Evolutionary conservation across 2,329 filamentous ascomycete genomes (phyloP).

Genomic region (Stachybotrys chartarum): DNA sequence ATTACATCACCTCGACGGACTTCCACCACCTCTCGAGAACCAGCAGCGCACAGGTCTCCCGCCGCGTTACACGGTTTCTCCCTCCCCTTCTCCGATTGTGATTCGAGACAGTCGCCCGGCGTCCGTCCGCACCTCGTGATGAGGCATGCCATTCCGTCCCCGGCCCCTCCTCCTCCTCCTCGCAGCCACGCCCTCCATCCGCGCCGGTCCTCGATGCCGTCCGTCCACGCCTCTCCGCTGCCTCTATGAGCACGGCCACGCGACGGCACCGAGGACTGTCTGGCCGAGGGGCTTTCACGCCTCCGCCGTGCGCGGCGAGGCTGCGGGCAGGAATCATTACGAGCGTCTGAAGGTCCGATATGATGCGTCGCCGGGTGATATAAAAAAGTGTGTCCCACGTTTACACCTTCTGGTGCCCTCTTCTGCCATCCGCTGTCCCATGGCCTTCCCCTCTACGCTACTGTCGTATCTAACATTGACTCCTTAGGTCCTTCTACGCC

Average conservation of each 20-base stretch:
- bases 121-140: constrained; percentile 32
- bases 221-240: not conserved
- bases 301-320: constrained; percentile 9
- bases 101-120: not conserved
- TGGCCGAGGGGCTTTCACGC: not conserved
- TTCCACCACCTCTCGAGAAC: too few relatives aligned
- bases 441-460: not conserved
- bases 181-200: constrained; percentile 12
- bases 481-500: constrained; percentile 66
- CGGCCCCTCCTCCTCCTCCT: constrained; percentile 14
- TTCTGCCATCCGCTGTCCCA: not conserved
- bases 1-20: too few relatives aligned
- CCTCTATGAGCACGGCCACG: not conserved
- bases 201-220: constrained; percentile 11
- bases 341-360: constrained; percentile 67
- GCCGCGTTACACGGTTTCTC: too few relatives aligned
- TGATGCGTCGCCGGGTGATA: constrained; percentile 64
- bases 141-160: constrained; percentile 54
- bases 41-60: too few relatives aligned
- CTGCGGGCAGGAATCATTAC: constrained; percentile 59
- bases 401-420: not conserved
- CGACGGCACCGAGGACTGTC: not conserved
- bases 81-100: not conserved
- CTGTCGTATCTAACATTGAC: not conserved
- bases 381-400: constrained; percentile 62